Base-by-base conservation (phyloP, 208 protist genomes). In the Kentomonas sorsogonicus region DNA sequence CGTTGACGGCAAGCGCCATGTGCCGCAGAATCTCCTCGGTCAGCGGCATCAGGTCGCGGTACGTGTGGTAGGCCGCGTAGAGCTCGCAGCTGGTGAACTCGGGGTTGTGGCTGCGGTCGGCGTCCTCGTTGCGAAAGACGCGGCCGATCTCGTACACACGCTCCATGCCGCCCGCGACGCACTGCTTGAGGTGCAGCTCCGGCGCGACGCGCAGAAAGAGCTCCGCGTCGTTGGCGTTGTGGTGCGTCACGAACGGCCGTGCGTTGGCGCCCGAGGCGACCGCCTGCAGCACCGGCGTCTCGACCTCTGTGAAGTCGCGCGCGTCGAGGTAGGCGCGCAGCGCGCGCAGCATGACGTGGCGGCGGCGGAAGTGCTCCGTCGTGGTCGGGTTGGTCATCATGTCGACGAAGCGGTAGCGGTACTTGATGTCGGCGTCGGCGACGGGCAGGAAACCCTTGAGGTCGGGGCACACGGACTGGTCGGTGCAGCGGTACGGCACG, bases 41-140 rank as follows among this genome's bases (percentile, higher is more conserved):
- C 53, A 98, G 70, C 20, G 62, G 55, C 48, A 98, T 94, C 30
- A 98, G 66, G 54, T 98, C 94, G 20, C 97, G 68, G 53, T 98
- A 97, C 40, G 97, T 91, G 50, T 92, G 81, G 64, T 97, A 98
- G 0, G 95, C 89, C 20, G 89, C 77, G 72, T 97, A 97, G 54
- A 92, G 82, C 67, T 98, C 96, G 62, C 89, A 92, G 23, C 82
- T 94, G 25, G 96, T 97, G 72, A 98, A 98, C 73, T 98, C 96
- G 16, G 96, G 96, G 59, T 97, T 97, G 75, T 98, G 96, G 63
- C 79, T 96, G 41, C 78, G 58, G 72, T 97, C 94, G n/a, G 90
- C 82, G 60, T 83, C 84, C 75, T 98, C 94, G 72, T 97, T 98
- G 36, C 94, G 80, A 67, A 97, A 98, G 6, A 96, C 81, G 33